Percentiles rank a stretch among this genome's conserved stretches.
These are phyloP conservation scores for Hemisphaericaspora subhashii DNA, from an alignment of 1,139 yeast genomes.

Conservation along the genomic window DNA sequence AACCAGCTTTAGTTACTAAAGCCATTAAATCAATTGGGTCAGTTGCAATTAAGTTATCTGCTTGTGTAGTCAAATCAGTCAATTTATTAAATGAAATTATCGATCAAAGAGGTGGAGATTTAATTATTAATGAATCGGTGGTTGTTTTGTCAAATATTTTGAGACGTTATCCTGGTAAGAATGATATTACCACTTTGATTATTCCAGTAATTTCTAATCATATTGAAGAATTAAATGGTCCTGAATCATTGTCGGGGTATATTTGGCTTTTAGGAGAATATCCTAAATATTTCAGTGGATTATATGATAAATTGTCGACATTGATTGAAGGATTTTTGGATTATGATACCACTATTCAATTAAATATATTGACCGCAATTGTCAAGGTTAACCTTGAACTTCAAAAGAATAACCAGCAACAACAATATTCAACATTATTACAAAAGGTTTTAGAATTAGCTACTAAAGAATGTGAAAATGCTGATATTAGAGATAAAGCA, in stretches of 20 bases:
- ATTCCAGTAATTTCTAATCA: constrained; percentile 68
- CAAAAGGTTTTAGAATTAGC: constrained; percentile 76
- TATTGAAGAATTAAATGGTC: constrained; percentile 57
- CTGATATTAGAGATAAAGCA: constrained; percentile 93
- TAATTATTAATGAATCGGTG: constrained; percentile 77
- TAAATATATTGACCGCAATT: constrained; percentile 70
- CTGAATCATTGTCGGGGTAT: constrained; percentile 72
- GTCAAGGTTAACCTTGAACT: constrained; percentile 67
- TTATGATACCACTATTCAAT: constrained; percentile 74
- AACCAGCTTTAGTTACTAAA: constrained; percentile 80
- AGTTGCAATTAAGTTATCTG: constrained; percentile 76
- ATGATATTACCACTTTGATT: constrained; percentile 60
- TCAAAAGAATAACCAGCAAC: constrained; percentile 11
- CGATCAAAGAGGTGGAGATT: constrained; percentile 72
- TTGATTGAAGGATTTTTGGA: constrained; percentile 68
- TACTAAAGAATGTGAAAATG: constrained; percentile 79
- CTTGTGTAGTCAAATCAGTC: constrained; percentile 65
- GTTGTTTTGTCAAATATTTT: constrained; percentile 76
- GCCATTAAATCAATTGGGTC: constrained; percentile 86
- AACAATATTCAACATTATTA: constrained; percentile 44
- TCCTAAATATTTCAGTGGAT: constrained; percentile 66
- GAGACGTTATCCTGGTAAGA: constrained; percentile 70
- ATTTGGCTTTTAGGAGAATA: constrained; percentile 91
- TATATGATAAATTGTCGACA: constrained; percentile 42
- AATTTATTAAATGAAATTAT: constrained; percentile 73